Conservation (phyloP, 1,284 basidiomycete species). For the Melanopsichium pennsylvanicum region DNA sequence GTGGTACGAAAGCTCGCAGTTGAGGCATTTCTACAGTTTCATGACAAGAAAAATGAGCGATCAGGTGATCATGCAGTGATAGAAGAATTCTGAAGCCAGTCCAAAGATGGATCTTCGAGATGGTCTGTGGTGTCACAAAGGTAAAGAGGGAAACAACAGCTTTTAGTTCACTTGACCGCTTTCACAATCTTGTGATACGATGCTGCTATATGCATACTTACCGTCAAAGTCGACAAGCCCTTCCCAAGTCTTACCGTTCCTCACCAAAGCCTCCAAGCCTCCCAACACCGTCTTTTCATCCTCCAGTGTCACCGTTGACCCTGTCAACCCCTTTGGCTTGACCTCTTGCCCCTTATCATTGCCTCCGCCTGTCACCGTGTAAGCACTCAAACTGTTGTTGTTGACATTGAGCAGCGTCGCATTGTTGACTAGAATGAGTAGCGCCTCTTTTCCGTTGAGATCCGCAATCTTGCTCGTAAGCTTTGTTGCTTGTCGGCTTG, state of each 20-base stretch:
- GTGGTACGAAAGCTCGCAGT: not conserved
- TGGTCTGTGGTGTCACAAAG: conserved; percentile 22
- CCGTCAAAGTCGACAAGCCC: conserved; percentile 39
- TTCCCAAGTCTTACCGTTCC: conserved; percentile 20
- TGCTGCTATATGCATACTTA: too few relatives aligned
- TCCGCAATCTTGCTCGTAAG: conserved; percentile 34
- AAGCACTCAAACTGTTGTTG: conserved; percentile 14
- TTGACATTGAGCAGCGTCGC: conserved; percentile 12
- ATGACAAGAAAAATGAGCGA: not conserved
- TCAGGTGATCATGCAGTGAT: conserved; percentile 11
- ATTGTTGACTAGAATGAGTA: conserved; percentile 36
- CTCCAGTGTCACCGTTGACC: conserved; percentile 9
- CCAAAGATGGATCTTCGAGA: conserved; percentile 33
- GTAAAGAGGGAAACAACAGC: not conserved
- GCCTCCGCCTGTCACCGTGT: conserved; percentile 3
- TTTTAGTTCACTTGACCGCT: not conserved
- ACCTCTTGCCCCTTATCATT: conserved; percentile 4
- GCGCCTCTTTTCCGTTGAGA: conserved; percentile 11
- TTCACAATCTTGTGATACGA: not conserved
- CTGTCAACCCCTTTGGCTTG: conserved; percentile 20
- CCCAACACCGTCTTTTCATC: conserved; percentile 4
- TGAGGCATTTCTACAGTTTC: not conserved
- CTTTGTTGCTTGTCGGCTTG: conserved; percentile 25
- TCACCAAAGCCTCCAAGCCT: conserved; percentile 20
- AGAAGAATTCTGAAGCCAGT: conserved; percentile 37